Percentiles rank a stretch among this genome's conserved stretches.
Evolutionary conservation across 148 eudicot genomes (phyloP).

Genomic region (Vaccinium macrocarpon): DNA sequence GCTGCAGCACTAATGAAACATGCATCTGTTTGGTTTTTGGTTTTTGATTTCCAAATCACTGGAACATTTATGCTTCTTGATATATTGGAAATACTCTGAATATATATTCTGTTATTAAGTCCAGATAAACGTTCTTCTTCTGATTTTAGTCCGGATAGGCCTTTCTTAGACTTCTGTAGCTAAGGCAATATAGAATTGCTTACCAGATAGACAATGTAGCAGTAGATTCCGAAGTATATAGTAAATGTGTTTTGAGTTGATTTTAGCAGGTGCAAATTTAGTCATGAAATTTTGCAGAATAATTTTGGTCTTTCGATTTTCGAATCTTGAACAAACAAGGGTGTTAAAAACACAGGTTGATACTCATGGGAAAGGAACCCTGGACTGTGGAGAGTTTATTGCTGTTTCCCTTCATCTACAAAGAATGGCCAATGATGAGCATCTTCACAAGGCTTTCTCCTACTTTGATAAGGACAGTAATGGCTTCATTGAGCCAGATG

Average conservation of each 20-base stretch:
- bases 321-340: conserved; percentile 3
- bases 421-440: conserved; percentile 90
- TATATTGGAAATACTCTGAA: neutral
- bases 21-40: neutral
- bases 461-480: conserved; percentile 83
- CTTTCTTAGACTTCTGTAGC: neutral
- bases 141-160: neutral
- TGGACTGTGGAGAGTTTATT: conserved; percentile 87
- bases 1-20: neutral
- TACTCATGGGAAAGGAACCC: conserved; percentile 69
- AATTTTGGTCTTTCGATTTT: conserved; percentile 5
- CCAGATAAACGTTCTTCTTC: neutral
- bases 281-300: neutral
- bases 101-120: neutral
- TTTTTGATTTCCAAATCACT: neutral
- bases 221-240: neutral
- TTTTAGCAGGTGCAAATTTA: neutral
- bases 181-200: neutral
- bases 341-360: conserved; percentile 55
- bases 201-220: neutral
- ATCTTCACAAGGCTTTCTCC: conserved; percentile 85
- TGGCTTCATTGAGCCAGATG: conserved; percentile 83
- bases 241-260: neutral
- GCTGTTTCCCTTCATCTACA: conserved; percentile 80
- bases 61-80: neutral